phyloP scores from a whole-genome alignment of 345 rosid species.

The Citrus medica region DNA sequence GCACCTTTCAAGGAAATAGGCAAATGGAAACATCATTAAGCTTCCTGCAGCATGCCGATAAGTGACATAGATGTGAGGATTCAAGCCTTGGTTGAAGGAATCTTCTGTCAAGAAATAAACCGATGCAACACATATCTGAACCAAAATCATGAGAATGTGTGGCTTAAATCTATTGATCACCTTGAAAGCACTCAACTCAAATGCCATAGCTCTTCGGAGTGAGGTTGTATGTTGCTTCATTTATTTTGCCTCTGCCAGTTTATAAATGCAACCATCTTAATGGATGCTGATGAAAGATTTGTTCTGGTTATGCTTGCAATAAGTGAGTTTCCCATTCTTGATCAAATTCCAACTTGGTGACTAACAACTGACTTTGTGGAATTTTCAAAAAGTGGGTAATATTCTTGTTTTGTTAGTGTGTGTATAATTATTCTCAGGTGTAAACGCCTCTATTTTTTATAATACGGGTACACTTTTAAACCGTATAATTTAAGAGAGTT shows the following conservation, averaged over 20 bases:
- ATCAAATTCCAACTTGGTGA: neutral
- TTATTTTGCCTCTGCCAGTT: neutral
- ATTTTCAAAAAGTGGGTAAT: neutral
- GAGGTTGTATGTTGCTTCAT: neutral
- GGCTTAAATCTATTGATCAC: slow-evolving; percentile 15
- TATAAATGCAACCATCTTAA: neutral
- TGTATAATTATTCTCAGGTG: too few species aligned
- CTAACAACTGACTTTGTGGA: neutral
- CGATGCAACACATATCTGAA: slow-evolving; percentile 10
- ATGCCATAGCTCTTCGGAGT: neutral
- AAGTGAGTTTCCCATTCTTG: neutral
- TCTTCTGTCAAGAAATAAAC: slow-evolving; percentile 26
- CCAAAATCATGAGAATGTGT: slow-evolving; percentile 21
- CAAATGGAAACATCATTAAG: slow-evolving; percentile 13
- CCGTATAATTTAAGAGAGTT: too few species aligned
- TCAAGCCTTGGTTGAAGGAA: slow-evolving; percentile 29
- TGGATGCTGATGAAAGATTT: neutral
- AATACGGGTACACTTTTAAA: too few species aligned
- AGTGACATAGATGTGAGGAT: slow-evolving; percentile 28
- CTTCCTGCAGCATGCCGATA: slow-evolving; percentile 20
- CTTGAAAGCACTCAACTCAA: neutral
- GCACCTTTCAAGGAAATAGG: slow-evolving; percentile 28
- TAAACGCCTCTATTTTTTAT: too few species aligned
- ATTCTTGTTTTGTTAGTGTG: neutral
- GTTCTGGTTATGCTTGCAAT: neutral